These are phyloP conservation scores for Stachybotrys chlorohalonatus DNA, from an alignment of 2,329 filamentous ascomycete species.

Conservation along the genomic window DNA sequence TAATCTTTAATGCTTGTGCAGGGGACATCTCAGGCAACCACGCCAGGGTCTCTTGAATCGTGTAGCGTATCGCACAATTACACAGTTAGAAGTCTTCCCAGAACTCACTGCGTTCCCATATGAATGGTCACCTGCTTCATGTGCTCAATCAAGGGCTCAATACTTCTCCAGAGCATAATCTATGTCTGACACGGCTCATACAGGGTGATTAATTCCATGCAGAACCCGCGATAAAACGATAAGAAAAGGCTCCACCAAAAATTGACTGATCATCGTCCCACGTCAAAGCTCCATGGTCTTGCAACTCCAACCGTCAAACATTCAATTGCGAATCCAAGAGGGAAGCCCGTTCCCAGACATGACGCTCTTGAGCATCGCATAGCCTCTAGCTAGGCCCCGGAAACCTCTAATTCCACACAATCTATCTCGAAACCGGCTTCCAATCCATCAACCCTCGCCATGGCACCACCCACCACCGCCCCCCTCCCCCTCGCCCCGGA, in stretches of 20 bases:
- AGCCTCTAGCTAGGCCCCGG: neutral
- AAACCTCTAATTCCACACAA: neutral
- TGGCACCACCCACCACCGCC: conserved; percentile 12
- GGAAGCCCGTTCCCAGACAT: too few relatives aligned
- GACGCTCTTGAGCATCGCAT: too few relatives aligned
- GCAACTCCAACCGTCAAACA: too few relatives aligned
- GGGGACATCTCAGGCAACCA: too few relatives aligned
- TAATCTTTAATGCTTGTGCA: neutral
- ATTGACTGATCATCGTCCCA: neutral
- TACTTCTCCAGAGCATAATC: too few relatives aligned
- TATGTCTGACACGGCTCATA: neutral
- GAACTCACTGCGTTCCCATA: too few relatives aligned
- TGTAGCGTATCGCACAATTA: too few relatives aligned
- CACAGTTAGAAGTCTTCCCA: too few relatives aligned
- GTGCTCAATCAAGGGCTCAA: too few relatives aligned
- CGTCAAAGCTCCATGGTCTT: neutral
- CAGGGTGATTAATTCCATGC: neutral
- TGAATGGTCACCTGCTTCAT: too few relatives aligned
- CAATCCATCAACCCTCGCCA: conserved; percentile 3
- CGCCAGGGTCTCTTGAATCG: too few relatives aligned
- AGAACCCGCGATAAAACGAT: neutral
- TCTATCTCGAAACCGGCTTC: neutral
- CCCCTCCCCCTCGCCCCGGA: conserved; percentile 26
- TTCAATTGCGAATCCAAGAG: too few relatives aligned
- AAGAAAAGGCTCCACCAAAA: neutral